These are phyloP conservation scores for Tolypocladium sp. DNA, from an alignment of 2,329 filamentous ascomycete genomes.

Conservation along the genomic window DNA sequence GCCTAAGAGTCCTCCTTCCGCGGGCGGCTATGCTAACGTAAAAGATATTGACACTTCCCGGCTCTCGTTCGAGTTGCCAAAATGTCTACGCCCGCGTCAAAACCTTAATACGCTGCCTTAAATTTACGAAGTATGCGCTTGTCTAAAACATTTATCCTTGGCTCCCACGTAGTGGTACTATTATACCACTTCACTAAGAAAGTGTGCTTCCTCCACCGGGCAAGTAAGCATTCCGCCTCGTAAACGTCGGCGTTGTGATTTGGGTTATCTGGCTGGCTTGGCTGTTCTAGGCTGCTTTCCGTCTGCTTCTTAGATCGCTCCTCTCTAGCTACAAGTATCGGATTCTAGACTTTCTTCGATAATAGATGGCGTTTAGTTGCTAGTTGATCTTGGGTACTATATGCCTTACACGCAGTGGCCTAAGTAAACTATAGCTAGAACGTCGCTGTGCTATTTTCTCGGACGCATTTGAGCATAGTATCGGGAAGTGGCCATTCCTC, in stretches of 20 bases:
- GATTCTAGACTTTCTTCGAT: too few relatives aligned
- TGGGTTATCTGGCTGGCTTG: too few relatives aligned
- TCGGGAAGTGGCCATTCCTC: too few relatives aligned
- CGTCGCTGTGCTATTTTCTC: too few relatives aligned
- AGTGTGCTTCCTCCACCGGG: background rate
- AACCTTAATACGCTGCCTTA: slow-evolving; percentile 2
- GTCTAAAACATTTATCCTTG: slow-evolving; percentile 1
- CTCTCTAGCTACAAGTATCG: too few relatives aligned
- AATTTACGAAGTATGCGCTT: slow-evolving; percentile 3
- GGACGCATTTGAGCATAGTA: too few relatives aligned
- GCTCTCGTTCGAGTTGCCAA: background rate
- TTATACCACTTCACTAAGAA: background rate
- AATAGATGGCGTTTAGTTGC: too few relatives aligned
- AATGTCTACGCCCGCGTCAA: slow-evolving; percentile 1
- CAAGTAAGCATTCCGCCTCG: background rate
- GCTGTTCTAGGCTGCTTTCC: too few relatives aligned
- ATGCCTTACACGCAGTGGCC: too few relatives aligned
- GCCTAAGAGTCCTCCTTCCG: slow-evolving; percentile 3
- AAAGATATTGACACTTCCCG: background rate
- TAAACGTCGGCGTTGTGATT: background rate
- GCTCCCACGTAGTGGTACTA: background rate
- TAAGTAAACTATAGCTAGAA: too few relatives aligned
- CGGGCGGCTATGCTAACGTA: slow-evolving; percentile 5
- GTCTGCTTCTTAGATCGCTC: too few relatives aligned
- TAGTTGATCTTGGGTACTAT: too few relatives aligned